Base-by-base conservation (phyloP, 1,284 basidiomycete species). In the Cryptococcus maquisensis region DNA sequence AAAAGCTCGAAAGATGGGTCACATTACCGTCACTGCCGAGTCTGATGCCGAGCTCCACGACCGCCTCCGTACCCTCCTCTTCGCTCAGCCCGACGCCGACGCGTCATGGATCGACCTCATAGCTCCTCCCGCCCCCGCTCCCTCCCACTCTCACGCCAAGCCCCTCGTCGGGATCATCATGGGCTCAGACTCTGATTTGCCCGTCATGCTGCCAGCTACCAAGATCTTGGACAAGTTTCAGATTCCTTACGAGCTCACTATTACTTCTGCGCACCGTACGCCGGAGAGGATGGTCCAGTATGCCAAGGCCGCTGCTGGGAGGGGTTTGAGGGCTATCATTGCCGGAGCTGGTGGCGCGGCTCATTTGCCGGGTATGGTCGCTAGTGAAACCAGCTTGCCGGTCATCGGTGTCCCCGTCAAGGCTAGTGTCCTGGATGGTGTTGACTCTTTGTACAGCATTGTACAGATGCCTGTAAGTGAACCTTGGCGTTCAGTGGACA, bases 101-200 rank as follows among this genome's bases (percentile, higher is more conserved):
- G 69, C 80, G 3, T 58, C 73, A 23, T 75, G 64, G 65, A 77
- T 84, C 50, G 80, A 83, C 52, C 65, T 74, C 0, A 82, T 86
- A 66, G 81, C 85, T 0, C 83, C 87, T 0, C 56, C 71, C 1
- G 61, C 77, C 0, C 67, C 67, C 0, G 26, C 45, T 3, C 51
- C 56, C 3, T 54, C 58, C 13, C 64, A 68, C 77, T 82, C 88
- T 4, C 82, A 88, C 68, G 71, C 78, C 0, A 80, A 85, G 51
- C 93, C 95, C 5, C 81, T 98, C 9, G 90, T 98, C 0, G 89
- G 90, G 1, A 84, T 99, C 63, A 93, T 99, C 74, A 98, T 98
- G 96, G 95, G 95, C 42, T 96, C 92, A 6, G 96, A 98, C 76
- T 96, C 92, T n/a, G 95, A 98, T 72, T 79, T 99, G 36, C 89